Conservation (phyloP, 2,329 filamentous ascomycete species). For the Ceratocystis ficicola region DNA sequence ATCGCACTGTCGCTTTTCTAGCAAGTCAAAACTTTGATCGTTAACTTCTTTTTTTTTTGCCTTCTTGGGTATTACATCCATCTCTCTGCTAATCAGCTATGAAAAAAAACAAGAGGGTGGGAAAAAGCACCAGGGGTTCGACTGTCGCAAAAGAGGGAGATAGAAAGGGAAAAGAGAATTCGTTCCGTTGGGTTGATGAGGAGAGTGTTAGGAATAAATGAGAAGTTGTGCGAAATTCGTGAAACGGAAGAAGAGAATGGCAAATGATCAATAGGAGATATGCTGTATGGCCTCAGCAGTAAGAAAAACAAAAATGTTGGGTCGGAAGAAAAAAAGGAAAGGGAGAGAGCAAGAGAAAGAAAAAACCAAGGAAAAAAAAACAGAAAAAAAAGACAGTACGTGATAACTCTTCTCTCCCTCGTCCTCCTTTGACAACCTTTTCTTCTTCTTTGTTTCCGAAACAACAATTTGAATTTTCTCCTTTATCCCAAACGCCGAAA, state of each 20-base stretch:
- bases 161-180: constrained; percentile 8
- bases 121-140: constrained; percentile 2
- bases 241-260: constrained; percentile 12
- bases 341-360: constrained; percentile 8
- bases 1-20: no score
- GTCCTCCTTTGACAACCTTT: no score
- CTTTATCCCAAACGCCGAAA: constrained; percentile 16
- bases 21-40: constrained; percentile 8
- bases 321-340: constrained; percentile 1
- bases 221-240: constrained; percentile 9
- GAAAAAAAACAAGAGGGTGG: constrained; percentile 12
- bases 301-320: constrained; percentile 11
- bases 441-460: constrained; percentile 8
- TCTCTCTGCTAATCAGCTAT: constrained; percentile 22
- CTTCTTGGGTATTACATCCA: constrained; percentile 20
- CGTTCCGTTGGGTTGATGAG: background rate
- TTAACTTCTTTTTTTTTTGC: constrained; percentile 22
- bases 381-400: constrained; percentile 12
- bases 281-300: constrained; percentile 17
- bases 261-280: constrained; percentile 7
- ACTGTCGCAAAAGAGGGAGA: constrained; percentile 10
- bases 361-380: constrained; percentile 13
- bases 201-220: background rate
- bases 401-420: background rate
- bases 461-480: constrained; percentile 7